phyloP scores from a whole-genome alignment of 2,329 filamentous ascomycete species.

The Alternaria sp. region DNA sequence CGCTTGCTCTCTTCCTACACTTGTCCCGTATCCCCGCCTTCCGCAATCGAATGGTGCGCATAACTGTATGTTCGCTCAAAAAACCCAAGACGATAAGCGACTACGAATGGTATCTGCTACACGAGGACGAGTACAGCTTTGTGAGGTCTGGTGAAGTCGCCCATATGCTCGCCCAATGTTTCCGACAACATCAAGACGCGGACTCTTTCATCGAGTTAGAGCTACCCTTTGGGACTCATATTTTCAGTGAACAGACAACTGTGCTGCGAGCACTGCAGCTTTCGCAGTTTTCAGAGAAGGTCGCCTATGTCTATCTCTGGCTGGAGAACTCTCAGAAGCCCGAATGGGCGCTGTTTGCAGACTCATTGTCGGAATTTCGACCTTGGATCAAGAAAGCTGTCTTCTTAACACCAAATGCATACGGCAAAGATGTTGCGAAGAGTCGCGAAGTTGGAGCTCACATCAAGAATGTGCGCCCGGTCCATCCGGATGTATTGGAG shows the following conservation, averaged over 20 bases:
- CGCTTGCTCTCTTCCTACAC: background rate
- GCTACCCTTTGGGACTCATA: background rate
- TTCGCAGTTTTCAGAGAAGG: background rate
- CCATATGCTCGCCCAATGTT: background rate
- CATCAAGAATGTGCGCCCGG: background rate
- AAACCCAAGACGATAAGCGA: background rate
- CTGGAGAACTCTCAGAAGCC: background rate
- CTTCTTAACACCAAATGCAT: background rate
- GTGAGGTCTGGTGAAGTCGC: background rate
- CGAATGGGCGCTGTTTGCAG: background rate
- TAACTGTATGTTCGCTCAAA: background rate
- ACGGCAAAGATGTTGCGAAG: background rate
- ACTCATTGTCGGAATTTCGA: background rate
- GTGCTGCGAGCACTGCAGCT: background rate
- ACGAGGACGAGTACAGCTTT: background rate
- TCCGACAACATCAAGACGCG: background rate
- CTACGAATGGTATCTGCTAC: background rate
- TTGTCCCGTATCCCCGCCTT: background rate
- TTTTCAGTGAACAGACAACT: background rate
- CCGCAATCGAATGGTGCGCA: background rate
- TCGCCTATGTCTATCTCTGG: background rate
- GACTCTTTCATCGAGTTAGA: background rate
- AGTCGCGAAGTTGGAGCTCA: background rate
- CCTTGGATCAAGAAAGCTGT: background rate
- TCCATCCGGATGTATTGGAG: background rate